These are phyloP conservation scores for Cucumis hystrix DNA, from an alignment of 306 rosid species.

Conservation along the genomic window DNA sequence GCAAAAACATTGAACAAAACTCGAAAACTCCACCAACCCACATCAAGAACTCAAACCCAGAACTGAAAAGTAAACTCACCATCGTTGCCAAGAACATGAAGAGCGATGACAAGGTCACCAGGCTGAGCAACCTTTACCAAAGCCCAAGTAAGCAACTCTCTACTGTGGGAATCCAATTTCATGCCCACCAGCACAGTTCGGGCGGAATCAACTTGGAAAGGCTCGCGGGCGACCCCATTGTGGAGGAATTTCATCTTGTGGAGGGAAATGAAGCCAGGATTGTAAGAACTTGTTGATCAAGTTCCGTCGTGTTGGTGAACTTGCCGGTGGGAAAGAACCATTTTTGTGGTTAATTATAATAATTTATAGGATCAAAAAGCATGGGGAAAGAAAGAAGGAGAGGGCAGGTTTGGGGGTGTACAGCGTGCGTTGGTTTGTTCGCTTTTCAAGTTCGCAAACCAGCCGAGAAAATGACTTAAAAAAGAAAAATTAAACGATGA, in stretches of 20 bases:
- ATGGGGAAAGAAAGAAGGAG: slow-evolving; percentile 5
- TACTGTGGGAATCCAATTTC: slow-evolving; percentile 66
- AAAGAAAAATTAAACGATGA: background rate
- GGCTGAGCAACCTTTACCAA: slow-evolving; percentile 84
- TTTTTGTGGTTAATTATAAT: background rate
- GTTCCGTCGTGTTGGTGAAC: slow-evolving; percentile 12
- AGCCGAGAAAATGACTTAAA: background rate
- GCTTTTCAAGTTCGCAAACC: slow-evolving; percentile 10
- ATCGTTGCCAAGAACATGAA: slow-evolving; percentile 68
- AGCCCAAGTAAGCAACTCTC: slow-evolving; percentile 91
- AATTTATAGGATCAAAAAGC: slow-evolving; percentile 1
- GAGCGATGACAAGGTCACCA: slow-evolving; percentile 68
- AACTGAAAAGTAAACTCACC: slow-evolving; percentile 23
- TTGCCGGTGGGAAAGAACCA: slow-evolving; percentile 15
- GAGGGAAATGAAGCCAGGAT: background rate
- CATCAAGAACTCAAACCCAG: background rate
- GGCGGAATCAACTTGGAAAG: slow-evolving; percentile 17
- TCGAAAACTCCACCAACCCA: background rate
- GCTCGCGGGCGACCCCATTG: slow-evolving; percentile 18
- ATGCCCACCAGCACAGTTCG: slow-evolving; percentile 76
- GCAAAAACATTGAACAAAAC: background rate
- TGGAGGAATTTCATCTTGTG: slow-evolving; percentile 23
- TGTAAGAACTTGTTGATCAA: background rate
- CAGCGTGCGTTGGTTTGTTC: background rate
- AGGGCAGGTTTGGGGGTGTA: background rate